Evolutionary conservation across 2,329 filamentous ascomycete species (phyloP), one percentile per base, ranked within the genome.

Genomic region (Elsinoe fawcettii): DNA sequence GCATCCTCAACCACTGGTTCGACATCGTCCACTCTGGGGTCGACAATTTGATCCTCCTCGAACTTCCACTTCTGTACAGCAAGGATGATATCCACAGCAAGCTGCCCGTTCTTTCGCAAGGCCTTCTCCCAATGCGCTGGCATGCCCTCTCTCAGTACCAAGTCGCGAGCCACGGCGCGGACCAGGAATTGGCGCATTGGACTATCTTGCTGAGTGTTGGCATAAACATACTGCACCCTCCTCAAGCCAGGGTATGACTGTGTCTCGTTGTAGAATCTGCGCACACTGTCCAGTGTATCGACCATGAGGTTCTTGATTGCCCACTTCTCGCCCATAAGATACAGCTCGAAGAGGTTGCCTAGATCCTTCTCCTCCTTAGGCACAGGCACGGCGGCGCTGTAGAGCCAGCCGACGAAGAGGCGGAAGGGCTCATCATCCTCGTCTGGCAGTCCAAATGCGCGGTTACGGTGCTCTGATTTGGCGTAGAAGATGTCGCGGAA

Each of bases 101-200:
- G 66, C 63, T 80, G 75, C 0, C 78, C 78, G 61, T 81, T 80
- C 69, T 77, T 77, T 64, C 74, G 69, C 53, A 81, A 67, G 5
- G 78, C 78, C 64, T 76, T 77, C 62, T 78, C 77, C 78, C 78
- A 81, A 63, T 80, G 77, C 34, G 66, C 61, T 1, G 78, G 78
- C 39, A 81, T 77, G 9, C 70, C 74, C 20, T 78, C 74, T 56
- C 72, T 71, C 1, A 77, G 67, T 2, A 78, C 76, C 62, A 81
- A 69, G 66, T 78, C 74, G 51, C 78, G 67, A 36, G 78, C 78
- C 1, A 80, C 72, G 27, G 71, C 70, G 43, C 72, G 69, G 51
- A 78, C 74, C 58, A 78, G 72, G 71, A 78, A 73, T 60, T 75
- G 72, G 27, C 76, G 72, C 75, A 78, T 77, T 3, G 73, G 71